Conservation (phyloP, 805 yeast genomes). For the Kuraishia capsulata region DNA sequence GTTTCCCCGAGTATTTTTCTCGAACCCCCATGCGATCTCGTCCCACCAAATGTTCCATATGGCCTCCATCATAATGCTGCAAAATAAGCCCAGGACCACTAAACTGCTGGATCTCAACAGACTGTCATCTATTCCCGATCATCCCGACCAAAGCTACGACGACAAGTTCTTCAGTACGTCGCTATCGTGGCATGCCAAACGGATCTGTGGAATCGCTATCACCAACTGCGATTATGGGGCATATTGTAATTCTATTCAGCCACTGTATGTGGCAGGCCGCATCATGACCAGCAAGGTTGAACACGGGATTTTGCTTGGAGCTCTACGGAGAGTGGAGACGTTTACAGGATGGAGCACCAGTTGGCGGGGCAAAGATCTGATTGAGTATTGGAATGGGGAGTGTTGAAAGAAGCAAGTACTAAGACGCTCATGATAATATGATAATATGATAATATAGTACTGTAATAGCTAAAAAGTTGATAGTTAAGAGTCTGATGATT, state of each 20-base stretch:
- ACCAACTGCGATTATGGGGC: constrained; percentile 17
- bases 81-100: constrained; percentile 27
- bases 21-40: constrained; percentile 27
- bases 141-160: not conserved
- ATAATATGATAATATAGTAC: too few species aligned
- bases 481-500: too few species aligned
- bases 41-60: constrained; percentile 29
- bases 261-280: constrained; percentile 17
- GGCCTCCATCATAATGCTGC: constrained; percentile 27
- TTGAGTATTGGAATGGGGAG: constrained; percentile 17
- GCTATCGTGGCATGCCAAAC: constrained; percentile 29
- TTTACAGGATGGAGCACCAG: constrained; percentile 14
- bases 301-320: constrained; percentile 12
- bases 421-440: too few species aligned
- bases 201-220: constrained; percentile 22
- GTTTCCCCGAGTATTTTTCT: constrained; percentile 26
- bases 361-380: constrained; percentile 14
- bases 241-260: constrained; percentile 16
- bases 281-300: constrained; percentile 15
- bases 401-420: constrained; percentile 3
- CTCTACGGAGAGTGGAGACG: constrained; percentile 13
- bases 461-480: too few species aligned
- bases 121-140: not conserved
- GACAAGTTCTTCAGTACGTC: constrained; percentile 15
- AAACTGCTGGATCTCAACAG: constrained; percentile 8